phyloP scores from a whole-genome alignment of 768 basidiomycete genomes.

The Kwoniella dejecticola region DNA sequence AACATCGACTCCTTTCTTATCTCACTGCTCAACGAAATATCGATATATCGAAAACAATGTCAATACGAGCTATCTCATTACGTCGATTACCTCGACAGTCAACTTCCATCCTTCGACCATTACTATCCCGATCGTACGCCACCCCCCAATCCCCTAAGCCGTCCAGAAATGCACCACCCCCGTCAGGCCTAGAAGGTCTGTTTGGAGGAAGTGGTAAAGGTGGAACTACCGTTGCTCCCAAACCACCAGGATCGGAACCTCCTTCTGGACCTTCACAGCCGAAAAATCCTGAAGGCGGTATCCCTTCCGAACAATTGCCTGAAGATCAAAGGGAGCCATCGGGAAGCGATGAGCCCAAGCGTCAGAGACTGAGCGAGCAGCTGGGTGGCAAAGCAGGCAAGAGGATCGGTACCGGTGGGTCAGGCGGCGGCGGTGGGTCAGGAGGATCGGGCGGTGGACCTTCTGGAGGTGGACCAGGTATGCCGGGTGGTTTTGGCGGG shows the following conservation, averaged over 20 bases:
- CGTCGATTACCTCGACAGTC: conserved; percentile 30
- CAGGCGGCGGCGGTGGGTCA: conserved; percentile 45
- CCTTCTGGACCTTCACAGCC: conserved; percentile 43
- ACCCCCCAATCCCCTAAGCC: conserved; percentile 35
- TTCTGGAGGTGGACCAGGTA: conserved; percentile 35
- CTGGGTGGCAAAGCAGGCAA: conserved; percentile 37
- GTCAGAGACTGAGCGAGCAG: conserved; percentile 39
- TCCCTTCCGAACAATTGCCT: conserved; percentile 21
- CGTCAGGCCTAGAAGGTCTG: conserved; percentile 44
- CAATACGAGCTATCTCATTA: conserved; percentile 34
- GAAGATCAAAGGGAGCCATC: conserved; percentile 29
- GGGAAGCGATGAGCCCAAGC: conserved; percentile 28
- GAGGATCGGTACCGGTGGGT: conserved; percentile 43
- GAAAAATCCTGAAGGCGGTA: conserved; percentile 44
- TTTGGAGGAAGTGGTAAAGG: conserved; percentile 38
- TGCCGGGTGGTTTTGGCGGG: conserved; percentile 33
- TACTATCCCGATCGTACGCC: conserved; percentile 39
- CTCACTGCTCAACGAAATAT: not conserved
- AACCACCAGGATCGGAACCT: conserved; percentile 39
- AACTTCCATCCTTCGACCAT: conserved; percentile 17
- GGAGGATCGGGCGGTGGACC: conserved; percentile 39
- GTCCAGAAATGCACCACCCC: conserved; percentile 38
- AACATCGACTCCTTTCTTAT: not conserved
- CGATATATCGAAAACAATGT: conserved; percentile 29
- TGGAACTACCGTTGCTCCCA: conserved; percentile 43